Evolutionary conservation across 805 yeast species (phyloP), one percentile per base, ranked within the genome.

Genomic region (Candida qinlingensis): DNA sequence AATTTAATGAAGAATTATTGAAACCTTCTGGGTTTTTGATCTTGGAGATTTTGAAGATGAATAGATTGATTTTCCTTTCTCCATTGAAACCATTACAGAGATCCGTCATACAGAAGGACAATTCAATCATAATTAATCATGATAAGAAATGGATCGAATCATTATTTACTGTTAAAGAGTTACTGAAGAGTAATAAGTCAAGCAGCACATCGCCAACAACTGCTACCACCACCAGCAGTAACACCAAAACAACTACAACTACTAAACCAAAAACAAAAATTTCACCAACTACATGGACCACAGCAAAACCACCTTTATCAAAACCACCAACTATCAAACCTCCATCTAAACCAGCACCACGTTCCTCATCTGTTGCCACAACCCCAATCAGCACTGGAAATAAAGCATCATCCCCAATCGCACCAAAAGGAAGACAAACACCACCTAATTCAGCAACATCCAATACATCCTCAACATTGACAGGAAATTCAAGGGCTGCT

Each of bases 71-170:
- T 6, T 80, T 84, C 48, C 68, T 85, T 39, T 63, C 71, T 57
- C 67, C 82, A 66, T 46, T 65, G 25, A 29, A 26, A 4, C 30
- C 13, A 5, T 25, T 11, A 7, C 30, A 38, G 19, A 27, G n/a
- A 8, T 8, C 26, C 4, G 33, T 33, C 6, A 9, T n/a, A 5
- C 34, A 19, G 12, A 29, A n/a, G 30, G 11, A 37, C 6, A 37
- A 31, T 11, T 11, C 26, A 10, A 30, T 46, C 2, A 26, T 46
- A 4, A 65, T 79, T 11, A 84, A 84, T 28, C 61, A 61, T 8
- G 63, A 70, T 5, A 73, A 77, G 41, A 75, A 79, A 4, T 85
- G 92, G 92, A 82, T 85, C 11, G 85, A 83, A 42, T 77, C 89
- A 44, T 71, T 85, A 49, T 67, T 85, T 54, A 76, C 77, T 54